Percentiles rank a stretch among this genome's conserved stretches.
These are phyloP conservation scores for Sporothrix phasma DNA, from an alignment of 2,329 filamentous ascomycete species.

Conservation along the genomic window DNA sequence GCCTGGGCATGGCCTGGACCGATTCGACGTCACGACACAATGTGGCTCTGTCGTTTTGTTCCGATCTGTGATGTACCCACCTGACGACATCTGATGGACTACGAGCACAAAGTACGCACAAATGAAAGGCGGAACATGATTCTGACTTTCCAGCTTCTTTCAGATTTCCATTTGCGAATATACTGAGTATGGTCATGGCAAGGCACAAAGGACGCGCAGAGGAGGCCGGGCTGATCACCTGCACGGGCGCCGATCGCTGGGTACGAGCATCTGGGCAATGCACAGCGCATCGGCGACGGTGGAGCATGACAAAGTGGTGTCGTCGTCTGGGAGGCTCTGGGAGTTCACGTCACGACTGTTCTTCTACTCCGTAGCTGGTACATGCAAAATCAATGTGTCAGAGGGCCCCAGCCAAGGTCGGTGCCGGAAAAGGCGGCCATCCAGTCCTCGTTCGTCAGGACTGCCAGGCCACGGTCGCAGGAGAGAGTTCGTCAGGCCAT, in stretches of 20 bases:
- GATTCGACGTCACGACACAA: background rate
- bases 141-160: background rate
- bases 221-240: background rate
- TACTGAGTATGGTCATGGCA: background rate
- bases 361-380: no score
- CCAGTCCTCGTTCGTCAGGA: background rate
- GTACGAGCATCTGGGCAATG: background rate
- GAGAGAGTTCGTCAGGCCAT: background rate
- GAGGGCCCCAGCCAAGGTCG: background rate
- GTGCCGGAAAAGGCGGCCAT: background rate
- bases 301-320: background rate
- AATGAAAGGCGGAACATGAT: no score
- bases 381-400: constrained; percentile 5
- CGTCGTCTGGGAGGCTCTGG: background rate
- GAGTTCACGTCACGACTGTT: background rate
- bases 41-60: background rate
- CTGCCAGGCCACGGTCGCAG: background rate
- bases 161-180: no score
- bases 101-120: no score
- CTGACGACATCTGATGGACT: no score
- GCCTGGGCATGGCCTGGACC: background rate
- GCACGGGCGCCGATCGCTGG: background rate
- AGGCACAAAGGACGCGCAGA: background rate
- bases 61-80: constrained; percentile 4
- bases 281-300: background rate